A percentile compares a stretch with the other conserved stretches of the same genome.
phyloP scores from a whole-genome alignment of 495 filamentous ascomycete species.

The Clavariopsis aquatica region DNA sequence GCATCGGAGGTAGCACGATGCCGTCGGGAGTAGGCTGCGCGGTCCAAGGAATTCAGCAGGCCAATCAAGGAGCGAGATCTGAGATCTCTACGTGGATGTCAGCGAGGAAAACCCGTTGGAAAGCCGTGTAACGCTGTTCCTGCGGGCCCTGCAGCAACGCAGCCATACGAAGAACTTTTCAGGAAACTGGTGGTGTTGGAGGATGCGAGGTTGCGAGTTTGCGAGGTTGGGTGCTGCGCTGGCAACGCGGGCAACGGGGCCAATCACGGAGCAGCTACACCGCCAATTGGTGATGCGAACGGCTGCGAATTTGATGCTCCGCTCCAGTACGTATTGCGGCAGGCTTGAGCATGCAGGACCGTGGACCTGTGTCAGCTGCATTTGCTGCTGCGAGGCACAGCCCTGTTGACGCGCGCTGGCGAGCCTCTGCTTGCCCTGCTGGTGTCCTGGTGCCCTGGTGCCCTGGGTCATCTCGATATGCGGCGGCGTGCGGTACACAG shows the following conservation, averaged over 20 bases:
- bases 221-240: background rate
- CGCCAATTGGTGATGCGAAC: conserved; percentile 40
- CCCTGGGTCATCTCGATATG: conserved; percentile 5
- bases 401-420: conserved; percentile 18
- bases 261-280: conserved; percentile 30
- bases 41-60: background rate
- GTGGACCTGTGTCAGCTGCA: background rate
- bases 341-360: conserved; percentile 11
- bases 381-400: conserved; percentile 4
- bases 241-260: conserved; percentile 14
- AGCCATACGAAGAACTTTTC: conserved; percentile 7
- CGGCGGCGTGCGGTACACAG: too few species aligned
- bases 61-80: background rate
- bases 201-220: background rate
- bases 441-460: conserved; percentile 19
- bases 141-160: conserved; percentile 12
- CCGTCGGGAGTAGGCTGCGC: background rate
- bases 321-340: conserved; percentile 5
- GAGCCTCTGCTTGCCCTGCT: conserved; percentile 12
- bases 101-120: conserved; percentile 7
- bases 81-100: background rate
- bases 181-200: conserved; percentile 3
- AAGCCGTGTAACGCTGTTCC: conserved; percentile 27
- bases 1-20: background rate
- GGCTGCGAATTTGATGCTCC: conserved; percentile 21